phyloP scores from a whole-genome alignment of 768 basidiomycete genomes.

The Candolleomyces aberdarensis region DNA sequence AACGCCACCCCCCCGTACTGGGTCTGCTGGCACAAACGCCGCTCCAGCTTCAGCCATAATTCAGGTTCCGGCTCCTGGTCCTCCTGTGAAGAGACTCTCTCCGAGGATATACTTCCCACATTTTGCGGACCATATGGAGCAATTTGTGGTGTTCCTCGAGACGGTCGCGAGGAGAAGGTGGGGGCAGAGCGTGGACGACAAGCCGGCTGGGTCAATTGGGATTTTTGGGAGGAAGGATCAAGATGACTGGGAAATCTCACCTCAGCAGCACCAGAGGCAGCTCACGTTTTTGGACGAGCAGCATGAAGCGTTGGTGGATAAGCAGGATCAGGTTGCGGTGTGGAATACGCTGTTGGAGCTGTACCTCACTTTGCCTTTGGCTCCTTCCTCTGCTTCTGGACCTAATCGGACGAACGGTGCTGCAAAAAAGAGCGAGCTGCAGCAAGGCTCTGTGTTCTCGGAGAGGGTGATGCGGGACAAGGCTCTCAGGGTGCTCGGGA shows the following conservation, averaged over 20 bases:
- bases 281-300: conserved; percentile 33
- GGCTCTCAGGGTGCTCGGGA: conserved; percentile 68
- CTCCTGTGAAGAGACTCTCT: conserved; percentile 58
- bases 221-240: conserved; percentile 4
- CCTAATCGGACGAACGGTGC: no score
- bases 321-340: conserved; percentile 73
- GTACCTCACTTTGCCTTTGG: conserved; percentile 63
- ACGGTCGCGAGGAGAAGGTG: conserved; percentile 77
- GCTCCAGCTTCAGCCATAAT: no score
- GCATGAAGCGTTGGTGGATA: conserved; percentile 37
- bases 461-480: conserved; percentile 50
- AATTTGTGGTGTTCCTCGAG: conserved; percentile 88
- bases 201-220: conserved; percentile 20
- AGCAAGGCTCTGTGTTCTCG: conserved; percentile 19
- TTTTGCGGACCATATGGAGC: conserved; percentile 83
- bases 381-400: conserved; percentile 1
- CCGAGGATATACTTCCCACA: conserved; percentile 90
- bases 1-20: conserved; percentile 27
- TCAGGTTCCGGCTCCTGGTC: conserved; percentile 19
- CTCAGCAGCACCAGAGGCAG: conserved; percentile 10
- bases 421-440: no score
- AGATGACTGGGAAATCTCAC: no score
- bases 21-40: conserved; percentile 7
- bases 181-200: conserved; percentile 63
- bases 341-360: conserved; percentile 97